Conservation (phyloP, 2,329 filamentous ascomycete genomes). For the Dactylellina cionopaga region DNA sequence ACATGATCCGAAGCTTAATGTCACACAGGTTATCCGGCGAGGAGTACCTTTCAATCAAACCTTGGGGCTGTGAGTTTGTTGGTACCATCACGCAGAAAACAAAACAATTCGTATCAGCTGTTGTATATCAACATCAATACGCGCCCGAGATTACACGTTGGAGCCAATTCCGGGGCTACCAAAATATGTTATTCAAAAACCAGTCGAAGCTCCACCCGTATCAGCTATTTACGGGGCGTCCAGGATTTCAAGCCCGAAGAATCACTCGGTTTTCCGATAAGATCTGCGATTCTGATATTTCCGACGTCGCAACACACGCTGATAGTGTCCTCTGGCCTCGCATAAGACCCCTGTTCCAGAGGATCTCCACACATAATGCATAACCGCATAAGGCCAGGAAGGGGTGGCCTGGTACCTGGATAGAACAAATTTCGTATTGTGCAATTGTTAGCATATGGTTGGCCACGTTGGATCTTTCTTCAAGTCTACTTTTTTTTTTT, state of each 20-base stretch:
- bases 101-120: not conserved
- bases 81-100: constrained; percentile 11
- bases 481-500: too few relatives aligned
- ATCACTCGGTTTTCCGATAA: constrained; percentile 23
- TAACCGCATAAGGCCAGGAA: constrained; percentile 15
- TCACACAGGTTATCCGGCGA: constrained; percentile 19
- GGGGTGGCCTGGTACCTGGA: not conserved
- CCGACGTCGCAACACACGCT: constrained; percentile 12
- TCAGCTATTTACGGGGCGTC: constrained; percentile 17
- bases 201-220: not conserved
- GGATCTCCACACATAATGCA: not conserved
- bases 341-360: constrained; percentile 4
- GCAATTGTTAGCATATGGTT: not conserved
- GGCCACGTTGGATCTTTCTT: not conserved
- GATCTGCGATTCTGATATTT: constrained; percentile 16
- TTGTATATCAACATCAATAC: constrained; percentile 10
- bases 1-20: constrained; percentile 44
- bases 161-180: not conserved
- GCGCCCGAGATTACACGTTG: not conserved
- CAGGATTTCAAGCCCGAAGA: not conserved
- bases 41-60: constrained; percentile 26
- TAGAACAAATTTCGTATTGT: not conserved
- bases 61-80: constrained; percentile 40
- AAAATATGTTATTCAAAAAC: not conserved
- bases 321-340: not conserved